Base-by-base conservation (phyloP, 2,329 filamentous ascomycete species). In the Mariannaea elegans region DNA sequence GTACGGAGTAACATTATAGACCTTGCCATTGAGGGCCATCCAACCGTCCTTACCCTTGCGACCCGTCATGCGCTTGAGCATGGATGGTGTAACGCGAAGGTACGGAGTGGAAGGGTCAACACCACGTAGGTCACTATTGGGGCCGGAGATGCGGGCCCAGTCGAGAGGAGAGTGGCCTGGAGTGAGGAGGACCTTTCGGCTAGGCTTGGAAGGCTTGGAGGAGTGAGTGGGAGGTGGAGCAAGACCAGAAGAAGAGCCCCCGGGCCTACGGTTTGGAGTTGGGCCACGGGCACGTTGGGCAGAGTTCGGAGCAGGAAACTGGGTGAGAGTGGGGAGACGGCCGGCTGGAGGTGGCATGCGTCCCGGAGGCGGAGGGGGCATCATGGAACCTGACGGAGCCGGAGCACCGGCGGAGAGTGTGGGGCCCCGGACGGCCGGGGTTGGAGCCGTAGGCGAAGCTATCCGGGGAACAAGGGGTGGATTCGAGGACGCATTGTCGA, bases 1-100 rank as follows among this genome's bases (percentile, higher is more conserved):
- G 73, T 98, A 99, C 0, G 94, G 93, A 0, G 90, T 90, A 58
- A 99, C 89, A 72, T 98, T 98, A 78, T 98, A 99, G 24, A 98
- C 94, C 71, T 91, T 91, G 1, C 94, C 94, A 61, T 92, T 90
- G 61, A 97, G 89, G 1, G 88, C 91, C 61, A 91, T 96, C 95
- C 95, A 99, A 1, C 94, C 93, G 70, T 97, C 92, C 62, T 86
- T 89, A 8, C 93, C 93, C 72, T 90, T 91, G 27, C 94, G 87
- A 0, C 94, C 94, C 36, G 91, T 96, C 77, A 93, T 88, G 36
- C 81, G 77, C 73, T 89, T 90, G 12, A 99, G 83, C 83, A 92
- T 87, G 5, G 88, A 89, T 1, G 94, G 94, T 6, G 94, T 92
- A 32, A 99, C 93, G 44, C 91, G 88, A 39, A 92, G 78, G 81